These are phyloP conservation scores for Thelephora ganbajun DNA, from an alignment of 768 basidiomycete genomes.

Conservation along the genomic window DNA sequence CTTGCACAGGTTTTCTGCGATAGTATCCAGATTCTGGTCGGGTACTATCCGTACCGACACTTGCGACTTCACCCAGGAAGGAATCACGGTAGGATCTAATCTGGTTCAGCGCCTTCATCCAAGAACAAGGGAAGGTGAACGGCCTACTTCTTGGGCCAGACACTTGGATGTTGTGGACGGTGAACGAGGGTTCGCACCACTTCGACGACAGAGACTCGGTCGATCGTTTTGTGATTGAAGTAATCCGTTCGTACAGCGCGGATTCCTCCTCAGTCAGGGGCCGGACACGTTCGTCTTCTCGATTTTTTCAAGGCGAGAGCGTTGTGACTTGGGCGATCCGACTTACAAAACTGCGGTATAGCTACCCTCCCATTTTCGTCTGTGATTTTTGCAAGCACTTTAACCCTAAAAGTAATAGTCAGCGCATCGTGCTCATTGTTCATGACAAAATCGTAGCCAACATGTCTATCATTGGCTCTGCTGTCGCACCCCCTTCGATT, in stretches of 20 bases:
- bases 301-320: not conserved
- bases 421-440: not conserved
- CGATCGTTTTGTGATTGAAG: constrained; percentile 52
- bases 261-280: constrained; percentile 54
- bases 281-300: constrained; percentile 66
- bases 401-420: constrained; percentile 36
- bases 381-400: constrained; percentile 58
- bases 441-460: constrained; percentile 18
- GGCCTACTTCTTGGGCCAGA: constrained; percentile 73
- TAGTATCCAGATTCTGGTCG: constrained; percentile 68
- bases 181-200: constrained; percentile 87
- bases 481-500: constrained; percentile 77
- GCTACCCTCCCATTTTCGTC: constrained; percentile 43
- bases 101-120: not conserved
- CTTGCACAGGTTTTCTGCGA: constrained; percentile 44
- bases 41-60: constrained; percentile 90
- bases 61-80: constrained; percentile 68
- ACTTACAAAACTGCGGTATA: constrained; percentile 77
- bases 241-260: constrained; percentile 52
- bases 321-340: not conserved
- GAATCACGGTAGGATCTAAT: constrained; percentile 79
- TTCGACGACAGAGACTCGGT: constrained; percentile 57
- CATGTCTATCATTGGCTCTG: constrained; percentile 93
- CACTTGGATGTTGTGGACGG: constrained; percentile 72
- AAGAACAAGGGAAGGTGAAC: not conserved